Percentiles rank a stretch among this genome's conserved stretches.
phyloP scores from a whole-genome alignment of 805 yeast species.

The Teunomyces panamensis region DNA sequence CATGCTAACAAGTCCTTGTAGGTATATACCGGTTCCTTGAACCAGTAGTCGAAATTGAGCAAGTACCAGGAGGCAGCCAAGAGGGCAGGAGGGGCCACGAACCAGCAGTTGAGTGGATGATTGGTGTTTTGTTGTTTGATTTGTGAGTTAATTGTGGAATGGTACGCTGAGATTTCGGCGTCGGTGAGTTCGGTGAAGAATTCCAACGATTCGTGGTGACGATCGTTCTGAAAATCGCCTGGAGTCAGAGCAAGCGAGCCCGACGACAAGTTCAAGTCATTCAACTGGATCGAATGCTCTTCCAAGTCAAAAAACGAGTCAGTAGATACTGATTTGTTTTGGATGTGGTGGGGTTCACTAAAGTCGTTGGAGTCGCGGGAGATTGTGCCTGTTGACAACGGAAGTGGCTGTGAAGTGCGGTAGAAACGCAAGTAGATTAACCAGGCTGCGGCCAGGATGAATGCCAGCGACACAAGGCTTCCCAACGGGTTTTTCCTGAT shows the following conservation, averaged over 20 bases:
- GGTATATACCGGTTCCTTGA: constrained; percentile 42
- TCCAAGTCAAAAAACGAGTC: background rate
- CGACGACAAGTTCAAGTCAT: background rate
- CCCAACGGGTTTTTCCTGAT: constrained; percentile 6
- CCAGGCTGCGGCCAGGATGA: constrained; percentile 1
- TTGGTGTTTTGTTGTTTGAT: constrained; percentile 2
- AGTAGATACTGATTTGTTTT: background rate
- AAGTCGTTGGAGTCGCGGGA: background rate
- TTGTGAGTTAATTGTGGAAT: constrained; percentile 6
- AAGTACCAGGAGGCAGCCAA: constrained; percentile 46
- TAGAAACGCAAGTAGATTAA: constrained; percentile 13
- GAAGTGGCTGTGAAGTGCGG: constrained; percentile 3
- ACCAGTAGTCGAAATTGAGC: constrained; percentile 44
- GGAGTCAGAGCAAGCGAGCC: constrained; percentile 1
- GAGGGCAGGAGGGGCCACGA: constrained; percentile 36
- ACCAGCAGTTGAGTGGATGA: constrained; percentile 20
- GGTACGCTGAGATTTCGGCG: constrained; percentile 2
- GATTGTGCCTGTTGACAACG: background rate
- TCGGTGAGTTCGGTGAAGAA: constrained; percentile 5
- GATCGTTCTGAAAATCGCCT: constrained; percentile 10
- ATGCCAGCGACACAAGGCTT: constrained; percentile 1
- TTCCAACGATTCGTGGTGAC: constrained; percentile 6
- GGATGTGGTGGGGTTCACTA: background rate
- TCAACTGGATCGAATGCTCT: background rate
- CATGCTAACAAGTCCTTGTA: constrained; percentile 56